Evolutionary conservation across 441 rosid genomes (phyloP).

Genomic region (Jatropha podagrica): DNA sequence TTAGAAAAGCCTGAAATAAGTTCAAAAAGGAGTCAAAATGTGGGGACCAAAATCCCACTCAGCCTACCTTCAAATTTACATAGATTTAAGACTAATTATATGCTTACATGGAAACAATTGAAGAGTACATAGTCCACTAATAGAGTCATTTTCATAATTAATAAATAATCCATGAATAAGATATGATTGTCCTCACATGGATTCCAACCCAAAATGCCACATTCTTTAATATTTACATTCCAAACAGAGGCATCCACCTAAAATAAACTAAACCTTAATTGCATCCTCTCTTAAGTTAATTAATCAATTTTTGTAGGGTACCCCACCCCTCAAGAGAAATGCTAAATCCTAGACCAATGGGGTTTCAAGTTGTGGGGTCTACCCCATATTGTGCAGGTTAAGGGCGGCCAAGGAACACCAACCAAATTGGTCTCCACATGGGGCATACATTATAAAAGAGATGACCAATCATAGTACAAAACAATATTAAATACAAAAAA

Average conservation of each 20-base stretch:
- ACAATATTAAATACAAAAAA: neutral
- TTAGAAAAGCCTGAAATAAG: conserved; percentile 4
- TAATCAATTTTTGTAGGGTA: neutral
- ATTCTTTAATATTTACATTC: conserved; percentile 12
- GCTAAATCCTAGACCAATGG: neutral
- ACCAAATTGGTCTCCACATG: conserved; percentile 51
- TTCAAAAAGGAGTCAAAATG: conserved; percentile 34
- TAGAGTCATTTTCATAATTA: conserved; percentile 9
- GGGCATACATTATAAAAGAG: conserved; percentile 27
- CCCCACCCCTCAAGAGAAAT: conserved; percentile 21
- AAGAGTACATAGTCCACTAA: conserved; percentile 22
- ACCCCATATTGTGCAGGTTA: neutral
- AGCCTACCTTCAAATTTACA: conserved; percentile 6
- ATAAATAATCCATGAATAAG: conserved; percentile 21
- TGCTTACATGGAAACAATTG: conserved; percentile 24
- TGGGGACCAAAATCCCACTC: conserved; percentile 49
- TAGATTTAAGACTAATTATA: neutral
- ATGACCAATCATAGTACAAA: conserved; percentile 30
- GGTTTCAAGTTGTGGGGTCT: conserved; percentile 22
- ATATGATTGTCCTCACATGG: conserved; percentile 57
- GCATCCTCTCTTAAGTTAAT: neutral
- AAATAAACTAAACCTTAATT: conserved; percentile 18
- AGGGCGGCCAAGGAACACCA: conserved; percentile 38
- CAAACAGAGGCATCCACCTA: conserved; percentile 18
- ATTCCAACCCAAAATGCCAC: conserved; percentile 36